Evolutionary conservation across 1,284 basidiomycete genomes (phyloP).

Genomic region (Mycosarcoma mackinlayi): DNA sequence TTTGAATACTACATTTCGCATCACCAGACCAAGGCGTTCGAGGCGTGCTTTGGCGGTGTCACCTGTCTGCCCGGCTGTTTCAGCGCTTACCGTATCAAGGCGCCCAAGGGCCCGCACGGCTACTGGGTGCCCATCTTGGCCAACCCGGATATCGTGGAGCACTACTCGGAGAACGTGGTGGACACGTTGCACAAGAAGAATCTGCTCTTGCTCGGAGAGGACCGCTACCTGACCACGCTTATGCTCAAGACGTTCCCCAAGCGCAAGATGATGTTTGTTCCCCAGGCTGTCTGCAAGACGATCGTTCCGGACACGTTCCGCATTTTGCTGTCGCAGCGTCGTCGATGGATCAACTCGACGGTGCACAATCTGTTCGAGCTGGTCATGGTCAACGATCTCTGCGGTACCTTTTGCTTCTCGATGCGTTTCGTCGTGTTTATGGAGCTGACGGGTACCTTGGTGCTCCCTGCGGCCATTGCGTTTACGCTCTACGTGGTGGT

Average conservation of each 20-base stretch:
- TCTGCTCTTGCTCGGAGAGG: conserved; percentile 70
- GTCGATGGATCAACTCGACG: conserved; percentile 72
- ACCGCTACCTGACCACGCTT: conserved; percentile 71
- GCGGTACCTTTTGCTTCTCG: conserved; percentile 71
- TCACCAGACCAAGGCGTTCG: conserved; percentile 78
- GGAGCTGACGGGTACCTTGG: conserved; percentile 70
- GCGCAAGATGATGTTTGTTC: conserved; percentile 71
- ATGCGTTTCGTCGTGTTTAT: conserved; percentile 70
- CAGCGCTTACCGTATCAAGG: conserved; percentile 71
- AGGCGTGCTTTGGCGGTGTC: conserved; percentile 70
- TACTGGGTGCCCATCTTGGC: conserved; percentile 71
- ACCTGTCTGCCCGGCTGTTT: conserved; percentile 71
- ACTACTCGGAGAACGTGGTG: conserved; percentile 71
- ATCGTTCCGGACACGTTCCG: conserved; percentile 71
- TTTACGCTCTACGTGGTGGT: conserved; percentile 69
- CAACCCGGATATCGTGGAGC: conserved; percentile 70
- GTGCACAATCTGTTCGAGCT: conserved; percentile 71
- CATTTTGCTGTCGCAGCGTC: conserved; percentile 70
- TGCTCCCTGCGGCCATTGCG: conserved; percentile 70
- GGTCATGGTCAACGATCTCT: conserved; percentile 70
- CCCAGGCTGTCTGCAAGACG: conserved; percentile 71
- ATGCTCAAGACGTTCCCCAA: conserved; percentile 71
- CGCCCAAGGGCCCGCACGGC: conserved; percentile 70
- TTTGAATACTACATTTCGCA: conserved; percentile 99
- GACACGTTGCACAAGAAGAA: conserved; percentile 72